Conservation (phyloP, 441 rosid species). For the Bocquillonia castaneifolia region DNA sequence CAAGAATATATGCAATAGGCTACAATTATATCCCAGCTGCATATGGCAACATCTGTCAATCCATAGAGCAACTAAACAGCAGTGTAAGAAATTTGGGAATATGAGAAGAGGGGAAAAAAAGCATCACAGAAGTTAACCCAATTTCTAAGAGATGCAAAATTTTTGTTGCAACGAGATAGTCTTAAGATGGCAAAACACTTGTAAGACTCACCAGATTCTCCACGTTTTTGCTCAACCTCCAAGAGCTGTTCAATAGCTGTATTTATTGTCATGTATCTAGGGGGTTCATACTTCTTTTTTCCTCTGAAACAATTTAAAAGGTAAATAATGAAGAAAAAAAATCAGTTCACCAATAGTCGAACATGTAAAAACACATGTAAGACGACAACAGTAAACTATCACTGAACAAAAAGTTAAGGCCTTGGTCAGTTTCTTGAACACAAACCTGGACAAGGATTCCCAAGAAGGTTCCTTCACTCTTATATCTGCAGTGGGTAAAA, state of each 20-base stretch:
- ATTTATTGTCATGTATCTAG: constrained; percentile 77
- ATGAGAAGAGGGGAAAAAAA: not conserved
- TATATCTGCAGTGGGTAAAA: constrained; percentile 49
- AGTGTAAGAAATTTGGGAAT: not conserved
- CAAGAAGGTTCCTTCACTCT: constrained; percentile 87
- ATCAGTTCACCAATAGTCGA: not conserved
- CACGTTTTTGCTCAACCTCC: constrained; percentile 61
- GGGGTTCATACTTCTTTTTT: constrained; percentile 75
- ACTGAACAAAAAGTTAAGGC: not conserved
- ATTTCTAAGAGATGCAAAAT: not conserved
- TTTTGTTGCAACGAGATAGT: not conserved
- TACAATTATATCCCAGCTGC: not conserved
- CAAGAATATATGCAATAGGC: not conserved
- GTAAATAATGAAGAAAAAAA: constrained; percentile 1
- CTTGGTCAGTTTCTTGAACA: not conserved
- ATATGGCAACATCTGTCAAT: not conserved
- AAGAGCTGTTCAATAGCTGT: constrained; percentile 83
- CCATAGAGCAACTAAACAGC: not conserved
- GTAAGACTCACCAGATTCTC: constrained; percentile 48
- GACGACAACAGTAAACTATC: not conserved
- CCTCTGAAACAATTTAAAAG: constrained; percentile 43
- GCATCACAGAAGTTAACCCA: not conserved
- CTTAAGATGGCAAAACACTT: not conserved
- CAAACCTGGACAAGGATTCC: constrained; percentile 80
- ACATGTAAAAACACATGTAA: not conserved